Evolutionary conservation across 768 basidiomycete species (phyloP), one percentile per base, ranked within the genome.

Genomic region (Boletus sensibilis): DNA sequence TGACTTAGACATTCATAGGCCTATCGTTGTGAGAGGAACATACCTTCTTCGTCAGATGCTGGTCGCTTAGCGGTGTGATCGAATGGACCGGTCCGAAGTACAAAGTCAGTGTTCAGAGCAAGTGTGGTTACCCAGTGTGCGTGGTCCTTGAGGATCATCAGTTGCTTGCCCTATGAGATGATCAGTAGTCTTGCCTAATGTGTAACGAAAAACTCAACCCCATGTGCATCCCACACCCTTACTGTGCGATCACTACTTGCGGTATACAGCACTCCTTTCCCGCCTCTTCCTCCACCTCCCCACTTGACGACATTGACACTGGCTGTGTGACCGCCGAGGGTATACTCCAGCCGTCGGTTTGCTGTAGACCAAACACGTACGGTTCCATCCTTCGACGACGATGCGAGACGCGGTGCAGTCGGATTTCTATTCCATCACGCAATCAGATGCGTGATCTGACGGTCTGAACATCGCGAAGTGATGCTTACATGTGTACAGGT

Each of bases 101-200:
- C 85, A 66, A 95, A 97, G 69, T 99, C 96, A 11, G 95, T 95
- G 72, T 94, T 96, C 52, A 98, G 79, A 4, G 97, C 87, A 42
- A 99, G 83, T 0, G 95, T 98, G 20, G 95, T 99, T 9, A 99
- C 97, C 96, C 95, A 98, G 67, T 99, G 97, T 0, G 94, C 97
- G 64, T 99, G 96, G 59, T 98, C 94, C 71, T 92, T 94, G 27
- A 98, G 76, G 0, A 87, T 86, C 64, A 95, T 82, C 37, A 98
- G 76, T 27, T 85, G 83, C 70, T 84, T 88, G 1, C 95, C 96
- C 89, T 95, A 62, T n/a, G 45, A 51, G 18, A 48, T 46, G 21
- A 52, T 55, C 48, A 64, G 47, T 40, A 25, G 10, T 42, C 38
- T 18, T 27, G 52, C n/a, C 33, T 46, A 31, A n/a, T 18, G 37